Percentiles rank a stretch among this genome's conserved stretches.
Conservation (phyloP, 495 filamentous ascomycete species). For the Aspergillus nanangensis region DNA sequence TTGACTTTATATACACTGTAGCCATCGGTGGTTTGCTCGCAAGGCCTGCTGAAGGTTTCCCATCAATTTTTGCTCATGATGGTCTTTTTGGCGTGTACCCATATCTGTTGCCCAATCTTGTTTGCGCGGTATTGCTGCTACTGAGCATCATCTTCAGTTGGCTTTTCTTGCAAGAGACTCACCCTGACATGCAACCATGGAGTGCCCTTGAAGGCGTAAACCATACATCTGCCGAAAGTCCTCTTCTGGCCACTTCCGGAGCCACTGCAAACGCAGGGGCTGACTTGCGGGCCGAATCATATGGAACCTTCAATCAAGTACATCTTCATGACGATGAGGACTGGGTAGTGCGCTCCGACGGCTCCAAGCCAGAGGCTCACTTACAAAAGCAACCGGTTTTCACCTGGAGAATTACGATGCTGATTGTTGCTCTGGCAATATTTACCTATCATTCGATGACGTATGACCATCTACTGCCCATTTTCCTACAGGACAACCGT, state of each 20-base stretch:
- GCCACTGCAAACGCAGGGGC: constrained; percentile 64
- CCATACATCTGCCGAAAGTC: constrained; percentile 58
- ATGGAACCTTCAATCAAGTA: constrained; percentile 69
- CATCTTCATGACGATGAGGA: constrained; percentile 42
- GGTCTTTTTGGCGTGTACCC: constrained; percentile 71
- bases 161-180: constrained; percentile 72
- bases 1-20: constrained; percentile 16
- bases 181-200: constrained; percentile 70
- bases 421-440: constrained; percentile 69
- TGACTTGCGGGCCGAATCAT: constrained; percentile 69
- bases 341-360: constrained; percentile 47
- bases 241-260: constrained; percentile 67
- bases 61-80: constrained; percentile 54
- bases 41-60: constrained; percentile 65
- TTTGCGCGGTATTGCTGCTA: constrained; percentile 68
- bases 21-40: constrained; percentile 77
- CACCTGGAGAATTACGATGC: constrained; percentile 60
- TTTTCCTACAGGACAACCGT: constrained; percentile 73
- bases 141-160: constrained; percentile 71
- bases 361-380: constrained; percentile 29
- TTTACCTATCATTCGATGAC: constrained; percentile 89
- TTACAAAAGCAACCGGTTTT: constrained; percentile 48
- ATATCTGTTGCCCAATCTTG: constrained; percentile 77
- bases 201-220: constrained; percentile 42
- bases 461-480: constrained; percentile 78